phyloP scores from a whole-genome alignment of 2,329 filamentous ascomycete species.

The Aspergillus jensenii region DNA sequence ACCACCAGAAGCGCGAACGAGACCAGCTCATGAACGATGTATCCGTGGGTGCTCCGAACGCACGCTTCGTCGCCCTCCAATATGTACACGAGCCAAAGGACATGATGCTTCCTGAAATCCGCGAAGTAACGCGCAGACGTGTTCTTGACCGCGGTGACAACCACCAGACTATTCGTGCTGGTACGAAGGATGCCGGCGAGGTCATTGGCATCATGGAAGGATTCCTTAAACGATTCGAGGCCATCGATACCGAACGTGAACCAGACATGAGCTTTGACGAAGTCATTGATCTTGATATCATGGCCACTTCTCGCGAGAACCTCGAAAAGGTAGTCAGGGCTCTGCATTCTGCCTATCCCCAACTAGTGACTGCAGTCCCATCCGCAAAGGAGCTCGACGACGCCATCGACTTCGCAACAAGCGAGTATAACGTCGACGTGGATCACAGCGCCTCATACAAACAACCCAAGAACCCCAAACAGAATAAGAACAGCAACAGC shows the following conservation, averaged over 20 bases:
- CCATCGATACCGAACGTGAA: conserved; percentile 61
- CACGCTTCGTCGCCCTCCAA: conserved; percentile 79
- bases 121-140: conserved; percentile 71
- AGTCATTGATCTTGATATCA: conserved; percentile 80
- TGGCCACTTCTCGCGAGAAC: conserved; percentile 75
- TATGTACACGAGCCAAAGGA: conserved; percentile 72
- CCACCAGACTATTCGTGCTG: conserved; percentile 93
- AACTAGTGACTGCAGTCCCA: conserved; percentile 66
- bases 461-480: conserved; percentile 43
- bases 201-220: conserved; percentile 92
- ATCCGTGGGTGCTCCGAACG: conserved; percentile 57
- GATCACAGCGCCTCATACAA: conserved; percentile 58
- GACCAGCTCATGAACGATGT: conserved; percentile 84
- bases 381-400: conserved; percentile 71
- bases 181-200: conserved; percentile 68
- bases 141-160: conserved; percentile 89
- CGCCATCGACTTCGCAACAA: conserved; percentile 73
- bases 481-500: conserved; percentile 34
- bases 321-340: conserved; percentile 74
- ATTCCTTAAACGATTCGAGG: conserved; percentile 83
- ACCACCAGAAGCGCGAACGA: conserved; percentile 83
- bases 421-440: conserved; percentile 76
- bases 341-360: conserved; percentile 75
- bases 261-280: conserved; percentile 82
- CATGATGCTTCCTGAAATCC: conserved; percentile 67